A percentile compares a stretch with the other conserved stretches of the same genome.
phyloP scores from a whole-genome alignment of 1,139 yeast genomes.

The Taphrina communis region DNA sequence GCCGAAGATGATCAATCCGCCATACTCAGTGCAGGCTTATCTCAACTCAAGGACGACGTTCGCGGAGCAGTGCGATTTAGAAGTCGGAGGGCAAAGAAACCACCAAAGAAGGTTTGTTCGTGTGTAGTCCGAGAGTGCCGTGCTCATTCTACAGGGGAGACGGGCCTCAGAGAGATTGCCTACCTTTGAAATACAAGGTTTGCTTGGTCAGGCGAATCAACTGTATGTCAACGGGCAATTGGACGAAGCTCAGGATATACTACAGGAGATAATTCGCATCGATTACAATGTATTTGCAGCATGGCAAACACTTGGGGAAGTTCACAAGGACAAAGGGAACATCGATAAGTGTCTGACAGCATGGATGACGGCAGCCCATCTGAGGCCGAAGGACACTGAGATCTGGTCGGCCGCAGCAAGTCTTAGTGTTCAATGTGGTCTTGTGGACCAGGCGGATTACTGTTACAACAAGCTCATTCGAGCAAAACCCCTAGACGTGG shows the following conservation, averaged over 20 bases:
- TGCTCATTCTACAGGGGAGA: slow-evolving; percentile 16
- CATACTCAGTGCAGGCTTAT: not conserved
- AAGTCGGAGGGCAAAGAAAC: slow-evolving; percentile 14
- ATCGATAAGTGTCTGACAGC: slow-evolving; percentile 75
- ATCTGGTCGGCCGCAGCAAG: slow-evolving; percentile 88
- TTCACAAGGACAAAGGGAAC: slow-evolving; percentile 71
- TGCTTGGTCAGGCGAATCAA: slow-evolving; percentile 76
- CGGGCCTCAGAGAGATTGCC: slow-evolving; percentile 47
- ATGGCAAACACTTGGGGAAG: slow-evolving; percentile 83
- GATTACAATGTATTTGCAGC: slow-evolving; percentile 84
- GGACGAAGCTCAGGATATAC: slow-evolving; percentile 68
- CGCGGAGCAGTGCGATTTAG: slow-evolving; percentile 27
- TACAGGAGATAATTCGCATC: slow-evolving; percentile 73
- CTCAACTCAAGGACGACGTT: slow-evolving; percentile 20
- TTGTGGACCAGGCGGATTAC: slow-evolving; percentile 77
- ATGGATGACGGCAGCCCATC: slow-evolving; percentile 83
- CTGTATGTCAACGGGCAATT: slow-evolving; percentile 73
- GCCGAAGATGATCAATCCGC: not conserved
- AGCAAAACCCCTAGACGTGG: slow-evolving; percentile 62
- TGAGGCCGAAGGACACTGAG: slow-evolving; percentile 74
- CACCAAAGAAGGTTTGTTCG: slow-evolving; percentile 4
- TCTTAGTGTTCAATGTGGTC: slow-evolving; percentile 72
- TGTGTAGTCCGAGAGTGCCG: not conserved
- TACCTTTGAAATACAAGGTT: slow-evolving; percentile 72
- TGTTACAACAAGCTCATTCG: slow-evolving; percentile 78